Conservation (phyloP, 257 asterid genomes). For the Echium plantagineum region DNA sequence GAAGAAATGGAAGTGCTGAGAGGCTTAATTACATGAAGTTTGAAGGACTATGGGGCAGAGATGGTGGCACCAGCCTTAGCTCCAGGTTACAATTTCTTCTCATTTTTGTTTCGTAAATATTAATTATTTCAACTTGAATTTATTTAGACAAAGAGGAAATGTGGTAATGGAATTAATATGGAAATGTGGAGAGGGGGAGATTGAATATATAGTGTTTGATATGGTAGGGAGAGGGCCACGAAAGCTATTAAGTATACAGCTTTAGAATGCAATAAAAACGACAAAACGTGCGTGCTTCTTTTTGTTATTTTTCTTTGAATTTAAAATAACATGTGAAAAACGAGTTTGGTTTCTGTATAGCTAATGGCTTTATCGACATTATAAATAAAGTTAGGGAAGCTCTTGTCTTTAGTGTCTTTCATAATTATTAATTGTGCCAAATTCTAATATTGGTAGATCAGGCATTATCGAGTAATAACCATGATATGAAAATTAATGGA, state of each 20-base stretch:
- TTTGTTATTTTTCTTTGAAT: no score
- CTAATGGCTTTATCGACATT: no score
- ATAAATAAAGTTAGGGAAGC: no score
- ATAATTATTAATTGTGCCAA: no score
- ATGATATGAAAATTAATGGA: no score
- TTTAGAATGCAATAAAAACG: background rate
- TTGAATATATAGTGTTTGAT: background rate
- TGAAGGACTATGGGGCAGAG: no score
- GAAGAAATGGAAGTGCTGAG: background rate
- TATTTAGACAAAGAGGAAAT: no score
- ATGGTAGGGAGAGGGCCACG: background rate
- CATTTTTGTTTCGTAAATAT: constrained; percentile 13
- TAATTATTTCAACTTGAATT: no score
- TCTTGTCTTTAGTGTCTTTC: no score
- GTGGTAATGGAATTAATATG: no score
- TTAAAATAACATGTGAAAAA: background rate
- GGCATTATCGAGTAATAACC: no score
- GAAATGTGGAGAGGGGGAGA: background rate
- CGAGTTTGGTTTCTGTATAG: background rate
- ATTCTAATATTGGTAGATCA: no score
- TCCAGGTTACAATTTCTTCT: constrained; percentile 48
- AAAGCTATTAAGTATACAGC: background rate
- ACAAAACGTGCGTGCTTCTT: background rate
- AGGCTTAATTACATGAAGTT: constrained; percentile 1
- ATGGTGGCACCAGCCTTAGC: constrained; percentile 31